Base-by-base conservation (phyloP, 495 filamentous ascomycete species). In the Lichenothelia convexa region DNA sequence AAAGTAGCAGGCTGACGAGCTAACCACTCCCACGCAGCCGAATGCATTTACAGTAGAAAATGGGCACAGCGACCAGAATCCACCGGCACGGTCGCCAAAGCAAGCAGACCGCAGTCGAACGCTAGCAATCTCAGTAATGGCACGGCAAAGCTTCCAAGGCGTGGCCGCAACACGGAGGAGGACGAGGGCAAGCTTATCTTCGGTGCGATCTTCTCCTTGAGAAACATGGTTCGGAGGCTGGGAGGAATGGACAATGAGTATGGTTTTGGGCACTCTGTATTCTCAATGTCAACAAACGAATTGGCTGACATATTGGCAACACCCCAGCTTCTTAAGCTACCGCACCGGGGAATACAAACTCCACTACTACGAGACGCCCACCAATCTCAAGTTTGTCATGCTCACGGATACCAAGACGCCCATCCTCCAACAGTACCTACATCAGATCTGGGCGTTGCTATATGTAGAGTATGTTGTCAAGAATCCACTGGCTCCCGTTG, bases 381-480 rank as follows among this genome's bases (percentile, higher is more conserved):
- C 84, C 36, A 87, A 77, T 51, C 74, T 89, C 51, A 92, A 93
- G 49, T 87, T 95, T 43, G 85, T 95, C 46, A 84, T 97, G 80
- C 62, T 95, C 45, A 95, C 87, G 24, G 89, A 95, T 59, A 73
- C 77, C 29, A 80, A 78, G 54, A 80, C 78, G 40, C 75, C 77
- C 40, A 93, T 81, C 57, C 82, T 95, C 68, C 75, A 84, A 21
- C 78, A 85, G 41, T 86, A 86, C 6, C 65, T 97, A 50, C 84
- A 97, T 55, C 89, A 97, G 67, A 94, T 97, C 36, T 95, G 94
- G 55, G 89, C 93, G 51, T 95, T 89, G 58, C 70, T 94, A 18
- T 94, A 82, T 60, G 84, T 94, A 30, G 89, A 97, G 65, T 95
- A 83, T 50, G 87, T 95, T 21, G 83, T 93, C 41, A 94, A 94